Evolutionary conservation across 306 rosid species (phyloP).

Genomic region (Castanea crenata): DNA sequence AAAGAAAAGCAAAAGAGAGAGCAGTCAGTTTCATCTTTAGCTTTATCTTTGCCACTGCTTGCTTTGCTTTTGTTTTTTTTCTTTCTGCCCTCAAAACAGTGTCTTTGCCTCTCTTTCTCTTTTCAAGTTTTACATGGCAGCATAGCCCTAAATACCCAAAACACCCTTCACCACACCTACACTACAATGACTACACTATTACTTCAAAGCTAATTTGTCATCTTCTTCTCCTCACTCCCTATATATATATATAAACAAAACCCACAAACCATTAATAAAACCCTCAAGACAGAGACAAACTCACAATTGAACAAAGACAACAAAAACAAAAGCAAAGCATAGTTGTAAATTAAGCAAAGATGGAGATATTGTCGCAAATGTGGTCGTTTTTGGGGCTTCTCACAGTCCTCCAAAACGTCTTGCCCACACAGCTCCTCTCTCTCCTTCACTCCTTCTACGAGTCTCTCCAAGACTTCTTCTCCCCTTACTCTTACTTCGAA

Average conservation of each 20-base stretch:
- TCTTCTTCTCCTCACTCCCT: not conserved
- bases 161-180: not conserved
- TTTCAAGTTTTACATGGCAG: conserved; percentile 23
- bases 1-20: conserved; percentile 36
- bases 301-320: conserved; percentile 1
- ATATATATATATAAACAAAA: not conserved
- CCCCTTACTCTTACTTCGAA: conserved; percentile 74
- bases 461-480: conserved; percentile 65
- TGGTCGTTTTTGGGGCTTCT: conserved; percentile 84
- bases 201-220: not conserved
- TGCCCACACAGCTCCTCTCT: conserved; percentile 79
- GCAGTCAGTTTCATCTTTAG: conserved; percentile 47
- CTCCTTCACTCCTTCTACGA: conserved; percentile 72
- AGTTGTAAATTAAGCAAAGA: not conserved
- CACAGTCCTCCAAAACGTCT: conserved; percentile 76
- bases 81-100: conserved; percentile 28
- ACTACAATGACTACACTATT: not conserved
- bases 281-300: not conserved
- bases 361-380: conserved; percentile 85
- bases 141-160: not conserved
- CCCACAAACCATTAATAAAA: not conserved
- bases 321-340: not conserved
- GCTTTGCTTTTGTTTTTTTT: not conserved
- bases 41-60: conserved; percentile 44
- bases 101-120: conserved; percentile 30